phyloP scores from a whole-genome alignment of 441 rosid genomes.

The Populus hybrid region DNA sequence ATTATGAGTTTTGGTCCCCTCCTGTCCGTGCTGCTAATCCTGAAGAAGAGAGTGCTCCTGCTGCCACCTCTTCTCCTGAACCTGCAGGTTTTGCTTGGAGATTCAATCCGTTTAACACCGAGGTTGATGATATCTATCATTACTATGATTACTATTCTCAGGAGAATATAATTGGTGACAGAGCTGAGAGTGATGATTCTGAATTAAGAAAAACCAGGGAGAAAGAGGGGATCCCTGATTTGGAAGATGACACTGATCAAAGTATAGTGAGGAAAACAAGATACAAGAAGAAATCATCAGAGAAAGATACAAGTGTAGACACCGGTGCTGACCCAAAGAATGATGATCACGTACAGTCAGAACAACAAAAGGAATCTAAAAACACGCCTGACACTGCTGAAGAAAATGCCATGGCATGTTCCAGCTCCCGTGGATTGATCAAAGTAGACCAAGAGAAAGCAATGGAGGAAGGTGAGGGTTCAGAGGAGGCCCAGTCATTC shows the following conservation, averaged over 20 bases:
- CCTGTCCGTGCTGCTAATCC: neutral
- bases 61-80: conserved; percentile 3
- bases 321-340: neutral
- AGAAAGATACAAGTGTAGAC: neutral
- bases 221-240: conserved; percentile 39
- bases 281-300: conserved; percentile 1
- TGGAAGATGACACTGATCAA: conserved; percentile 30
- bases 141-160: neutral
- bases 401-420: neutral
- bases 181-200: neutral
- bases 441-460: neutral
- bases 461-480: neutral
- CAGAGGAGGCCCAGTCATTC: neutral
- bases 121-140: neutral
- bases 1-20: conserved; percentile 4
- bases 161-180: neutral
- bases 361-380: conserved; percentile 2
- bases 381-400: neutral
- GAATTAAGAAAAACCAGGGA: conserved; percentile 25
- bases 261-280: conserved; percentile 1
- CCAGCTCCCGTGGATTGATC: neutral
- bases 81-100: neutral
- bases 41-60: conserved; percentile 2
- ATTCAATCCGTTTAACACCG: neutral
- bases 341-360: neutral